Percentiles rank a stretch among this genome's conserved stretches.
phyloP scores from a whole-genome alignment of 202 grass and related monocot species.

The Musa balbisiana region DNA sequence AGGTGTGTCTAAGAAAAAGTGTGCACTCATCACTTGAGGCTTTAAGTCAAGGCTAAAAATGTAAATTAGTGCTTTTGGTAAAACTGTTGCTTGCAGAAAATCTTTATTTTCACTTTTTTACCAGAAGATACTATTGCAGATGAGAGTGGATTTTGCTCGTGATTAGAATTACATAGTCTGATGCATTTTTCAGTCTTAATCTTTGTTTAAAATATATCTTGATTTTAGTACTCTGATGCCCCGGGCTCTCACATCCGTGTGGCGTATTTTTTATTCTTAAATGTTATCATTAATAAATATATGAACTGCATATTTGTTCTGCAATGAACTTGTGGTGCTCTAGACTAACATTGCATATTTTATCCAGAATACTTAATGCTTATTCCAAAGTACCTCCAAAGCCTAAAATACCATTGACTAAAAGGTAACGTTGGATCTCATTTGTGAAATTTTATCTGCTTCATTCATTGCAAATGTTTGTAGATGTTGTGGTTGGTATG shows the following conservation, averaged over 20 bases:
- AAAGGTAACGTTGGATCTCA: slow-evolving; percentile 34
- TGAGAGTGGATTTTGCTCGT: neutral
- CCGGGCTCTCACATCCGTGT: neutral
- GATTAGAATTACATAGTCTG: neutral
- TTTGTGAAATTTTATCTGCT: neutral
- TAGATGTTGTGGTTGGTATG: neutral
- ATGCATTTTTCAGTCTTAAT: neutral
- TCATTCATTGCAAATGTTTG: neutral
- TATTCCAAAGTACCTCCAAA: slow-evolving; percentile 33
- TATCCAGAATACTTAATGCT: slow-evolving; percentile 39
- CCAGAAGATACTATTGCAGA: neutral
- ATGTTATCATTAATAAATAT: neutral
- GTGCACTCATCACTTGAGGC: too few relatives aligned
- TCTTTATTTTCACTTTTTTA: neutral
- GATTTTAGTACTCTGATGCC: neutral
- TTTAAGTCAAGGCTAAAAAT: too few relatives aligned
- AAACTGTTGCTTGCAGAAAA: too few relatives aligned
- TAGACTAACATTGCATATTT: neutral
- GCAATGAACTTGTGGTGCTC: neutral
- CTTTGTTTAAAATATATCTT: neutral
- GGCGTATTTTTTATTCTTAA: neutral
- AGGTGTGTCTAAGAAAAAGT: too few relatives aligned
- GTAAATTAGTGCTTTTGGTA: too few relatives aligned
- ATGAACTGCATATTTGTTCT: neutral
- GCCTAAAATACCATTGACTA: slow-evolving; percentile 23